These are phyloP conservation scores for Moesziomyces sp. DNA, from an alignment of 1,284 basidiomycete genomes.

Conservation along the genomic window DNA sequence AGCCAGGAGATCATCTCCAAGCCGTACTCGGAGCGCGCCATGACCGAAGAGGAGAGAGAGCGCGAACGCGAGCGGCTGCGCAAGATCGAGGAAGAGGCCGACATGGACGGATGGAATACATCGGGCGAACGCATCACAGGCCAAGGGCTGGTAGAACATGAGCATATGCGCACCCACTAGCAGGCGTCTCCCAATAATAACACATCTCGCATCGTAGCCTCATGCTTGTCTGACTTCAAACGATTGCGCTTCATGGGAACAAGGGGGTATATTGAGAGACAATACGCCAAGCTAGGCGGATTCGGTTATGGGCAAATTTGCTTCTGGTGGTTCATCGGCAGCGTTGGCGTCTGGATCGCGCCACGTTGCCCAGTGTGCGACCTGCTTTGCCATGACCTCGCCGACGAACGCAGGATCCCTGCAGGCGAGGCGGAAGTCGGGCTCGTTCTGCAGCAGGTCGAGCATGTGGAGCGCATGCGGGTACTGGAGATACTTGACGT, in stretches of 20 bases:
- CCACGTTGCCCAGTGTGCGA: conserved; percentile 64
- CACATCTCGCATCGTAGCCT: neutral
- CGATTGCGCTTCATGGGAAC: neutral
- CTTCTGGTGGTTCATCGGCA: neutral
- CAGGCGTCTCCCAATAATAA: neutral
- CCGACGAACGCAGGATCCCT: conserved; percentile 55
- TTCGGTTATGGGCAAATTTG: no score
- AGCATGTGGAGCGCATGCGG: conserved; percentile 60
- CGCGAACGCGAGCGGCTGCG: conserved; percentile 37
- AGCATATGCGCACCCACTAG: conserved; percentile 17
- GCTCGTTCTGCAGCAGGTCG: conserved; percentile 48
- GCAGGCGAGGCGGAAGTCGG: conserved; percentile 53
- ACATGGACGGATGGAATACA: conserved; percentile 49
- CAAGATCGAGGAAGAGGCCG: conserved; percentile 53
- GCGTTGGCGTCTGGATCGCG: conserved; percentile 25
- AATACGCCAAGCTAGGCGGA: neutral
- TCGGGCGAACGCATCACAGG: conserved; percentile 39
- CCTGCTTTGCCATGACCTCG: conserved; percentile 53
- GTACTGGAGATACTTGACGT: conserved; percentile 60
- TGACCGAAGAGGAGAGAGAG: conserved; percentile 29
- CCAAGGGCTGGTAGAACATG: conserved; percentile 41
- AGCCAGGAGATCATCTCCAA: conserved; percentile 33
- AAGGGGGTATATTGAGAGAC: neutral
- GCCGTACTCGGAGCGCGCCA: neutral
- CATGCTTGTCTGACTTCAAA: neutral